These are phyloP conservation scores for Lentinula detonsa DNA, from an alignment of 768 basidiomycete species.

Conservation along the genomic window DNA sequence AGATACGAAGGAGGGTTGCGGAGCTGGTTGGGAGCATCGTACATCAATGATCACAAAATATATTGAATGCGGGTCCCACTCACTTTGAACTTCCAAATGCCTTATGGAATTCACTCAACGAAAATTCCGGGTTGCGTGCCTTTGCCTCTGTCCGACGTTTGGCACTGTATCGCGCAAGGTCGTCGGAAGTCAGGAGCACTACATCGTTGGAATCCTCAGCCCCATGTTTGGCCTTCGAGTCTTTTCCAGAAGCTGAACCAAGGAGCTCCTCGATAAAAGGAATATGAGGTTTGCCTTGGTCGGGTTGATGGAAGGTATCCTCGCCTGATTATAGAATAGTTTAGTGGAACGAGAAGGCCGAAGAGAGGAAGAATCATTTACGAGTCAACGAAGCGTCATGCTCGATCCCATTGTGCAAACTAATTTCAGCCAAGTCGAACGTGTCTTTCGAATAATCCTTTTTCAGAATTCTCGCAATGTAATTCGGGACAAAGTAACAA, in stretches of 20 bases:
- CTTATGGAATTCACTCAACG: conserved; percentile 43
- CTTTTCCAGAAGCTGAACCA: conserved; percentile 49
- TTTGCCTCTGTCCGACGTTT: conserved; percentile 57
- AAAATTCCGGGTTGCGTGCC: conserved; percentile 50
- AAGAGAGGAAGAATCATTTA: conserved; percentile 29
- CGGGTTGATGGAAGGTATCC: conserved; percentile 36
- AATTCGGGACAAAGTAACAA: conserved; percentile 59
- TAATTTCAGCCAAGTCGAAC: conserved; percentile 62
- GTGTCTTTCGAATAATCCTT: conserved; percentile 52
- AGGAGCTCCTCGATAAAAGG: conserved; percentile 52
- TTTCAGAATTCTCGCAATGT: conserved; percentile 49
- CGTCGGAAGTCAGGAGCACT: conserved; percentile 44
- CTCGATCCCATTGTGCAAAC: conserved; percentile 71
- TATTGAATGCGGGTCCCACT: conserved; percentile 11
- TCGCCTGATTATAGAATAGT: conserved; percentile 33
- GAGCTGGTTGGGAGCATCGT: conserved; percentile 30
- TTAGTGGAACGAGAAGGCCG: not conserved
- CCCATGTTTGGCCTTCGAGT: not conserved
- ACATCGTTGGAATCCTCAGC: conserved; percentile 33
- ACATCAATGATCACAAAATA: not conserved
- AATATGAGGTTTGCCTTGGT: conserved; percentile 49
- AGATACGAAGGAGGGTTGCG: conserved; percentile 56
- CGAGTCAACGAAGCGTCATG: conserved; percentile 61
- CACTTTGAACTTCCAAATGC: conserved; percentile 67
- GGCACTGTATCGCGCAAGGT: conserved; percentile 51